Evolutionary conservation across 805 yeast species (phyloP).

Genomic region (Jamesozyma spencerorum): DNA sequence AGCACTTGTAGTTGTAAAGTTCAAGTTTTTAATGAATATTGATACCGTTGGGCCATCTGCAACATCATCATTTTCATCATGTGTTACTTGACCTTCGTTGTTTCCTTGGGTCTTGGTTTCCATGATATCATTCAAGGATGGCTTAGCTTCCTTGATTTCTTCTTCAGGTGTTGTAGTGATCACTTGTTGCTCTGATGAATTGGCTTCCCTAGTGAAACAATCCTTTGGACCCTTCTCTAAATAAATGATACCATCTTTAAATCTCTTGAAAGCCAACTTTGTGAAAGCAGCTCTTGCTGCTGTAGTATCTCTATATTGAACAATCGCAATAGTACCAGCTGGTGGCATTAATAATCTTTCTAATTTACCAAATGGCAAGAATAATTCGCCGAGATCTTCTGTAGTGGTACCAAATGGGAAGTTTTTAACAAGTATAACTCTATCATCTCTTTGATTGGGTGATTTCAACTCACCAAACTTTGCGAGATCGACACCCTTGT

Average conservation of each 20-base stretch:
- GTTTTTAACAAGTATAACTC: slow-evolving; percentile 74
- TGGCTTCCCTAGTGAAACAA: slow-evolving; percentile 56
- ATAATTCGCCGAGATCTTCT: slow-evolving; percentile 75
- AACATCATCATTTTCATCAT: slow-evolving; percentile 27
- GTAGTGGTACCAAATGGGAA: slow-evolving; percentile 80
- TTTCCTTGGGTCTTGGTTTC: slow-evolving; percentile 35
- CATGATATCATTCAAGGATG: slow-evolving; percentile 22
- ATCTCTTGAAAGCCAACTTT: slow-evolving; percentile 76
- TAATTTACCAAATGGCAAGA: slow-evolving; percentile 69
- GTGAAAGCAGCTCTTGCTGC: slow-evolving; percentile 84
- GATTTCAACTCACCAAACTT: slow-evolving; percentile 45
- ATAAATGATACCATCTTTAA: slow-evolving; percentile 79
- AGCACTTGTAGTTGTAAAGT: slow-evolving; percentile 62
- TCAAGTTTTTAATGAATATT: slow-evolving; percentile 83
- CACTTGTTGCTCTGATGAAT: slow-evolving; percentile 32
- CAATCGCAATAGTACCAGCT: slow-evolving; percentile 89
- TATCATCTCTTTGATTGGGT: slow-evolving; percentile 59
- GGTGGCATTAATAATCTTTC: slow-evolving; percentile 87
- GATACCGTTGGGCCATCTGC: slow-evolving; percentile 74
- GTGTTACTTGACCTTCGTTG: slow-evolving; percentile 36
- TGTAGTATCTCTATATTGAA: slow-evolving; percentile 76
- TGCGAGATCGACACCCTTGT: slow-evolving; percentile 74
- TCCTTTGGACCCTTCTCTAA: slow-evolving; percentile 90
- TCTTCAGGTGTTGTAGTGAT: slow-evolving; percentile 13
- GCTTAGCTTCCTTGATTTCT: slow-evolving; percentile 27